Percentiles rank a stretch among this genome's conserved stretches.
Conservation (phyloP, 2,329 filamentous ascomycete genomes). For the Hypoxylon sp. region DNA sequence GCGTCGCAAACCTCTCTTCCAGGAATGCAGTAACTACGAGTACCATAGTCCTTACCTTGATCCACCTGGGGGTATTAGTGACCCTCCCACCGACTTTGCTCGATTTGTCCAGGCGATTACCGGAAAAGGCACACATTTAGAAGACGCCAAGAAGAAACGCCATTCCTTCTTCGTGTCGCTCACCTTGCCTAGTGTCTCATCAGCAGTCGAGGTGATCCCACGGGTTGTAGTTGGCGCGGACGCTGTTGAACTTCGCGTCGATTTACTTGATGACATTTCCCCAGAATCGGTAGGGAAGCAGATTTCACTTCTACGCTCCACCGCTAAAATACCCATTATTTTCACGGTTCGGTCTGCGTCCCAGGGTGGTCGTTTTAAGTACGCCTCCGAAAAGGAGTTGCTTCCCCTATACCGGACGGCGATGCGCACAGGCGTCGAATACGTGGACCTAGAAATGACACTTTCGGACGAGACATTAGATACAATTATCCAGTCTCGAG, state of each 20-base stretch:
- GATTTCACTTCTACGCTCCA: conserved; percentile 81
- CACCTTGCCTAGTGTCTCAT: conserved; percentile 81
- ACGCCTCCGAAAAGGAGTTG: conserved; percentile 78
- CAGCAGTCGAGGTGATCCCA: conserved; percentile 75
- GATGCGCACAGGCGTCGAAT: conserved; percentile 88
- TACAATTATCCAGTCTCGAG: conserved; percentile 73
- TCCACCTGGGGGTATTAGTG: conserved; percentile 58
- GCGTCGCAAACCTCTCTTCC: conserved; percentile 89
- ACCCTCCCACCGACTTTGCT: conserved; percentile 76
- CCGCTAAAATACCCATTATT: conserved; percentile 83
- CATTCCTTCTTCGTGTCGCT: conserved; percentile 94
- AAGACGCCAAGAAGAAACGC: conserved; percentile 72
- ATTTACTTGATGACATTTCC: conserved; percentile 83
- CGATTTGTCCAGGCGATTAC: conserved; percentile 80
- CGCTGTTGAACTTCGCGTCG: conserved; percentile 93
- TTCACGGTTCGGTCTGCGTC: conserved; percentile 90
- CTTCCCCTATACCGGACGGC: conserved; percentile 83
- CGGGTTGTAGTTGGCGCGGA: conserved; percentile 87
- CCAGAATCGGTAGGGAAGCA: conserved; percentile 86
- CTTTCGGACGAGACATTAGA: conserved; percentile 83
- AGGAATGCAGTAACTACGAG: conserved; percentile 93
- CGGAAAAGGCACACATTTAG: conserved; percentile 70
- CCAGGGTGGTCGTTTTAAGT: conserved; percentile 91
- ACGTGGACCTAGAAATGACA: conserved; percentile 92
- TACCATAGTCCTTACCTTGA: conserved; percentile 84